Evolutionary conservation across 1,284 basidiomycete genomes (phyloP).

Genomic region (Rhodofomes roseus): DNA sequence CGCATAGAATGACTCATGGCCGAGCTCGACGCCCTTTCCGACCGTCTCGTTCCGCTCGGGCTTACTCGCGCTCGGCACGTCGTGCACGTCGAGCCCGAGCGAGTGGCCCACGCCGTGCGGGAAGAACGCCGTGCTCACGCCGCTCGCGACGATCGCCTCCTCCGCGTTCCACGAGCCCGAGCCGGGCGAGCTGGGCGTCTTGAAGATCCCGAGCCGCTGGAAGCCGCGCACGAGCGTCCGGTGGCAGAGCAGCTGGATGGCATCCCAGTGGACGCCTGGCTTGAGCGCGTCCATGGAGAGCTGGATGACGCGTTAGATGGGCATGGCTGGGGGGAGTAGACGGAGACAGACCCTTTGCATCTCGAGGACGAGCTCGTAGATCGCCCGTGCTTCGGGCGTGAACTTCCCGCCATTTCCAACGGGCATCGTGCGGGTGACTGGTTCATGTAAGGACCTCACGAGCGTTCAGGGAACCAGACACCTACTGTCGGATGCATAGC

Average conservation of each 20-base stretch:
- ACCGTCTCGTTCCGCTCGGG: constrained; percentile 53
- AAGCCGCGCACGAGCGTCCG: constrained; percentile 75
- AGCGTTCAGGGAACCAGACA: no score
- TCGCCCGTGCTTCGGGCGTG: constrained; percentile 70
- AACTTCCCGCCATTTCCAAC: constrained; percentile 89
- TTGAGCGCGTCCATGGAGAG: constrained; percentile 61
- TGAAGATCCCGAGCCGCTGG: constrained; percentile 83
- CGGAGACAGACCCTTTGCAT: constrained; percentile 74
- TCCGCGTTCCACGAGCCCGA: constrained; percentile 56
- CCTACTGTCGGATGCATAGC: constrained; percentile 75
- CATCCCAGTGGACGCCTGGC: constrained; percentile 83
- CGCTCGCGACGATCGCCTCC: constrained; percentile 70
- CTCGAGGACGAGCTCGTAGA: constrained; percentile 81
- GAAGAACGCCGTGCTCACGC: constrained; percentile 82
- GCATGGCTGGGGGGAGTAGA: not conserved
- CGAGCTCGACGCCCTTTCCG: constrained; percentile 36
- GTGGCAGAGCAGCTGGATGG: constrained; percentile 79
- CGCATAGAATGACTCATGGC: constrained; percentile 65
- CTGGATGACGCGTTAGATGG: constrained; percentile 29
- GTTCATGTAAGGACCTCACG: not conserved
- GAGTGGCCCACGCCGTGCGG: constrained; percentile 91
- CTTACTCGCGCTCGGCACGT: constrained; percentile 73
- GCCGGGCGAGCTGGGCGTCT: constrained; percentile 40
- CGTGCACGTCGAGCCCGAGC: constrained; percentile 87
- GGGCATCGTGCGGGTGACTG: constrained; percentile 79